Evolutionary conservation across 768 basidiomycete species (phyloP), one percentile per base, ranked within the genome.

Genomic region (Termitomyces sp.): DNA sequence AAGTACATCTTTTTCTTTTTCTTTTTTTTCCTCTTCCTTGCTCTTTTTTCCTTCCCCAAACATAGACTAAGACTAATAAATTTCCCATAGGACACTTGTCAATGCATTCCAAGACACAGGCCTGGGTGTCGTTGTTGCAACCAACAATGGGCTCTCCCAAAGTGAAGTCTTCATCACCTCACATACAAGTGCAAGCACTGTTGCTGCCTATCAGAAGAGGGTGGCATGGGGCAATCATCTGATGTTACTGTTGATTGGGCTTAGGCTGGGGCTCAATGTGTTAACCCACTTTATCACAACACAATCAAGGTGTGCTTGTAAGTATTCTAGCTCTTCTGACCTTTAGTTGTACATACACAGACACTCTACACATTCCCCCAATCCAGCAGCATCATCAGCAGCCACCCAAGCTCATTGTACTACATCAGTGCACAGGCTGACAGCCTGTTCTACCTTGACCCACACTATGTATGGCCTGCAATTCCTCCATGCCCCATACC

Each of bases 351-450:
- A n/a, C n/a, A n/a, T n/a, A n/a, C n/a, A n/a, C n/a, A n/a, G n/a
- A 78, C 82, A 24, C 71, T 98, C 33, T 98, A 95, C 69, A 91
- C 90, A 0, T 93, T 95, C 72, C 95, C 95, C 0, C 96, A 98
- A 73, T 93, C 89, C 2, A 90, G 97, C 37, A 96, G 96, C 40
- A 98, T 99, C 54, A 94, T 95, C 0, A 97, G 97, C 37, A 96
- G 96, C 2, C 83, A 96, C 22, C 97, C 96, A 0, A 91, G 91
- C n/a, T 95, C 93, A 0, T 97, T 95, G 0, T 98, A 97, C 71
- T 99, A 98, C 72, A 91, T 99, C 48, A 97, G 93, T 14, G 81
- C 88, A 0, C 96, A 99, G 69, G 89, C 87, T 3, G 89, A 95
- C 62, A 89, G 86, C 49, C 80, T 98, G 7, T 88, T 93, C 67